Evolutionary conservation across 108 stramenopile genomes (phyloP).

Genomic region (Nitzschia sp.): DNA sequence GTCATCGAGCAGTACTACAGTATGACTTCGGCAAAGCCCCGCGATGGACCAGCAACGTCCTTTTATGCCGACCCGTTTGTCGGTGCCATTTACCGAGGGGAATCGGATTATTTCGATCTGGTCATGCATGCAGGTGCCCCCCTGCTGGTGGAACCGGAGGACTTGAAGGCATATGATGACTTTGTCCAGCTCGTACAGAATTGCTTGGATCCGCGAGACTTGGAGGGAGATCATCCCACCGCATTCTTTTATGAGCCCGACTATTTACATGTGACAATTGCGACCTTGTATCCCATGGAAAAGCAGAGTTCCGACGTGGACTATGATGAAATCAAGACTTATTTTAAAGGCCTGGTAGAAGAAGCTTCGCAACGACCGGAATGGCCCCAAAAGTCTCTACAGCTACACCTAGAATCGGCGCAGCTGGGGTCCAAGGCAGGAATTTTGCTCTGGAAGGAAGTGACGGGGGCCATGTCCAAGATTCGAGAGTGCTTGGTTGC

Average conservation of each 20-base stretch:
- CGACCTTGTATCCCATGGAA: conserved; percentile 34
- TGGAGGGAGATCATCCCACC: conserved; percentile 1
- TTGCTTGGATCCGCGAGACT: conserved; percentile 34
- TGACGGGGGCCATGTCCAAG: conserved; percentile 34
- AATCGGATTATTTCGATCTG: conserved; percentile 40
- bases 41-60: conserved; percentile 36
- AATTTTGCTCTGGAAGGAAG: conserved; percentile 54
- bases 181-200: conserved; percentile 25
- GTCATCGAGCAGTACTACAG: no score
- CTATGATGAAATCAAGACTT: neutral
- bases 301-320: neutral
- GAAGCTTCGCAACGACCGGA: conserved; percentile 23
- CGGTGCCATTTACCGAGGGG: neutral
- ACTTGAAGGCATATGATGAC: conserved; percentile 16
- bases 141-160: neutral
- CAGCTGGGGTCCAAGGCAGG: conserved; percentile 55
- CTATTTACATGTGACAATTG: conserved; percentile 48
- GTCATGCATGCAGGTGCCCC: conserved; percentile 47
- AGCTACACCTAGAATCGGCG: conserved; percentile 32
- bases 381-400: conserved; percentile 44
- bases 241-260: conserved; percentile 44
- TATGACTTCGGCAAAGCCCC: no score
- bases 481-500: conserved; percentile 32
- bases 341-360: conserved; percentile 18
- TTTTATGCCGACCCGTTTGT: conserved; percentile 39